phyloP scores from a whole-genome alignment of 208 protist genomes.

The Wallacemonas sp. region DNA sequence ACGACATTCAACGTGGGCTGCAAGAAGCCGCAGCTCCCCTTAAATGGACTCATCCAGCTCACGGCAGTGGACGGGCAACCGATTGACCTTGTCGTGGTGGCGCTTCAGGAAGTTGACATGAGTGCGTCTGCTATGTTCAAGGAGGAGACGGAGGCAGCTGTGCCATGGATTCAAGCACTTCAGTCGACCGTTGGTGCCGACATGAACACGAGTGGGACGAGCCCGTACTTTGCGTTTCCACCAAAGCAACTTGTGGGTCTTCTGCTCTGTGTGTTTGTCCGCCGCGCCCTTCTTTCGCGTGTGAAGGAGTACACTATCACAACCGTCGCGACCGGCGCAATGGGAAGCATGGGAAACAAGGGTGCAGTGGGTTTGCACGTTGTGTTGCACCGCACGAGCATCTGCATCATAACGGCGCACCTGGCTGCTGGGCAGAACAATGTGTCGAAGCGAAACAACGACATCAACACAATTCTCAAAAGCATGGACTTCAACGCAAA shows the following conservation, averaged over 20 bases:
- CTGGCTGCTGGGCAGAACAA: constrained; percentile 91
- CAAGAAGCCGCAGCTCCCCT: constrained; percentile 67
- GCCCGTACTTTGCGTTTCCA: constrained; percentile 71
- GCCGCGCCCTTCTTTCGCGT: constrained; percentile 52
- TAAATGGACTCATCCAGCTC: constrained; percentile 28
- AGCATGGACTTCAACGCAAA: constrained; percentile 85
- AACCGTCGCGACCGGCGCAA: constrained; percentile 81
- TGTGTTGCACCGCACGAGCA: constrained; percentile 59
- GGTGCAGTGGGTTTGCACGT: constrained; percentile 88
- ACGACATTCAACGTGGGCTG: constrained; percentile 87
- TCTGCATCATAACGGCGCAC: constrained; percentile 93
- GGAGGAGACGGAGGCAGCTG: constrained; percentile 79
- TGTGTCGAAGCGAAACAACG: constrained; percentile 86
- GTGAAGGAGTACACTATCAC: constrained; percentile 57
- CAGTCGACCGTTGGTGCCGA: constrained; percentile 61
- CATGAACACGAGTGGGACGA: constrained; percentile 13
- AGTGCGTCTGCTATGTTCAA: constrained; percentile 83
- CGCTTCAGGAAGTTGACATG: constrained; percentile 93
- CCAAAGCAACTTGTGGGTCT: constrained; percentile 87
- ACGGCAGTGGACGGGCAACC: constrained; percentile 20
- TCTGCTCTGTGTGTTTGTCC: constrained; percentile 79
- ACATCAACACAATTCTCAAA: constrained; percentile 88
- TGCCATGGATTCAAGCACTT: constrained; percentile 67
- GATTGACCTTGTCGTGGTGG: constrained; percentile 78
- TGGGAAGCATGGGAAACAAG: constrained; percentile 92